A percentile compares a stretch with the other conserved stretches of the same genome.
phyloP scores from a whole-genome alignment of 2,329 filamentous ascomycete species.

The Colletotrichum trifolii region DNA sequence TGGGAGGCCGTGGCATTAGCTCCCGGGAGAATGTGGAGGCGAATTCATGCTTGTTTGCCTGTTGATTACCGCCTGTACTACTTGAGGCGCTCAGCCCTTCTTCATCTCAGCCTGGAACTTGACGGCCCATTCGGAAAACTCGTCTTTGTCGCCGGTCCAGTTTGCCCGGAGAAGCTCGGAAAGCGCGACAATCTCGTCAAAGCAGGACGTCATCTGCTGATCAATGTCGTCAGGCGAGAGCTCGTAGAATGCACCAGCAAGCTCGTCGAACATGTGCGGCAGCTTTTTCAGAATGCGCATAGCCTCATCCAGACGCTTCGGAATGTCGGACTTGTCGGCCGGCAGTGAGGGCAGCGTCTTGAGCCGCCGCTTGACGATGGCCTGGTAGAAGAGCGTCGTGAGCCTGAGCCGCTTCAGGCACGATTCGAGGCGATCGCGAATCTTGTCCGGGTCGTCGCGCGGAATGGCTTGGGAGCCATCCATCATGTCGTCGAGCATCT shows the following conservation, averaged over 20 bases:
- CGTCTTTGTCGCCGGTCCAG: conserved; percentile 76
- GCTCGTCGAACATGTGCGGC: conserved; percentile 75
- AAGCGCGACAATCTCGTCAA: conserved; percentile 67
- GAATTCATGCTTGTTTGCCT: background rate
- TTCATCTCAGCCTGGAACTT: conserved; percentile 66
- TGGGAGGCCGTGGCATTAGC: conserved; percentile 13
- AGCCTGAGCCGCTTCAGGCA: conserved; percentile 74
- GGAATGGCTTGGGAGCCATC: conserved; percentile 70
- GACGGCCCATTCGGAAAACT: conserved; percentile 81
- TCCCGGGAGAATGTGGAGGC: conserved; percentile 15
- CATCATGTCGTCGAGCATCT: conserved; percentile 76
- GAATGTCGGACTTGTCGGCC: conserved; percentile 43
- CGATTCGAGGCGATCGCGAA: conserved; percentile 73
- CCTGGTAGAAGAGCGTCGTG: conserved; percentile 75
- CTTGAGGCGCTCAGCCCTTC: conserved; percentile 45
- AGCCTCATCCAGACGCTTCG: conserved; percentile 64
- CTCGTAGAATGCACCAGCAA: conserved; percentile 79
- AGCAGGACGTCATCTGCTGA: conserved; percentile 67
- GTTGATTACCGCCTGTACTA: background rate
- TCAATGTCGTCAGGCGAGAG: conserved; percentile 70
- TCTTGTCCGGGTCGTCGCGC: conserved; percentile 69
- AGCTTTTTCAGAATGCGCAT: conserved; percentile 67
- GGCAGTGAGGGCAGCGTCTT: conserved; percentile 65
- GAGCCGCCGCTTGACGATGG: conserved; percentile 75
- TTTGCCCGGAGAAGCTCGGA: conserved; percentile 65